Conservation (phyloP, 257 asterid species). For the Solanum habrochaites region DNA sequence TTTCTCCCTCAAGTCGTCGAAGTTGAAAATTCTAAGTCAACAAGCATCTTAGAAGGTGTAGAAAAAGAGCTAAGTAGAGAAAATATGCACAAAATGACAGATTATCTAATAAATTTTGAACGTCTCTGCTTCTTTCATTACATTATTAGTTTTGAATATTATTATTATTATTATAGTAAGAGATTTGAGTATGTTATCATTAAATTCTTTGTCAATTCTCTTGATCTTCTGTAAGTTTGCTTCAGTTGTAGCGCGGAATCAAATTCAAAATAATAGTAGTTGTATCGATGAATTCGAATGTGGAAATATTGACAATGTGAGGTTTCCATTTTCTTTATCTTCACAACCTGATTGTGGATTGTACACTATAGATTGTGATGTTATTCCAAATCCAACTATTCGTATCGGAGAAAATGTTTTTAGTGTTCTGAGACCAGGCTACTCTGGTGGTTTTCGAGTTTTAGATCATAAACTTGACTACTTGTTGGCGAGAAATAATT, state of each 20-base stretch:
- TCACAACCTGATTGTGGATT: background rate
- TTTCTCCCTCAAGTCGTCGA: too few species aligned
- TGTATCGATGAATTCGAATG: background rate
- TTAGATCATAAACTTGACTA: background rate
- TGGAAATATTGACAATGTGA: background rate
- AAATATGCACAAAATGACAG: too few species aligned
- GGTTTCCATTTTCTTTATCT: background rate
- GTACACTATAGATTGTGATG: background rate
- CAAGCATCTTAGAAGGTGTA: too few species aligned
- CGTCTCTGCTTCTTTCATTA: background rate
- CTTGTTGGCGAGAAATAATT: background rate
- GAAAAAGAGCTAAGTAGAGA: too few species aligned
- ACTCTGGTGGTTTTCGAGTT: background rate
- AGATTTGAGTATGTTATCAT: background rate
- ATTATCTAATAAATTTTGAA: too few species aligned
- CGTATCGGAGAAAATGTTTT: background rate
- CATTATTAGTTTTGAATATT: too few species aligned
- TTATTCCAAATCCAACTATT: background rate
- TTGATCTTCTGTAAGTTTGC: background rate
- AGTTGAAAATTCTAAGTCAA: too few species aligned
- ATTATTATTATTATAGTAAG: background rate
- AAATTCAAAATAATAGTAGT: background rate
- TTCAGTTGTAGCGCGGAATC: background rate
- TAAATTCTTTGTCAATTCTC: background rate
- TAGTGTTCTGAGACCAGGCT: background rate